These are phyloP conservation scores for Cladobotryum protrusum DNA, from an alignment of 2,329 filamentous ascomycete species.

Conservation along the genomic window DNA sequence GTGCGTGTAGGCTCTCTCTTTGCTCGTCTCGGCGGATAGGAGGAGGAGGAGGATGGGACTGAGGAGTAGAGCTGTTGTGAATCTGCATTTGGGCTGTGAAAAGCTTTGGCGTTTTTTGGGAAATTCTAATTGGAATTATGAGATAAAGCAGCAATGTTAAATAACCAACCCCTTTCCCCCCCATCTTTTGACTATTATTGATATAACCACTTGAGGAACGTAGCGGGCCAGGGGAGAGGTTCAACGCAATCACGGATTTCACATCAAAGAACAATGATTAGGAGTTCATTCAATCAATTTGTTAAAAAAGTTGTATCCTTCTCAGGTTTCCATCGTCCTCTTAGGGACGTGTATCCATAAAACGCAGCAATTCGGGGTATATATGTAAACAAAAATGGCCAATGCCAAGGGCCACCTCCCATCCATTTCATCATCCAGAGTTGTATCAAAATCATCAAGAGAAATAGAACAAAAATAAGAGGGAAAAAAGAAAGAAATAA, in stretches of 20 bases:
- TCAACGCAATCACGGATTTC: too few relatives aligned
- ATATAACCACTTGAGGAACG: too few relatives aligned
- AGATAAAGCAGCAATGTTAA: conserved; percentile 2
- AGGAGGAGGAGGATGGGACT: not conserved
- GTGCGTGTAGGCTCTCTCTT: conserved; percentile 42
- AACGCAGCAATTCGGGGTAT: conserved; percentile 10
- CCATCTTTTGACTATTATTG: too few relatives aligned
- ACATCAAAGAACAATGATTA: too few relatives aligned
- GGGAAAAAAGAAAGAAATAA: not conserved
- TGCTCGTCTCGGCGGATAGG: not conserved
- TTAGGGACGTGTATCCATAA: not conserved
- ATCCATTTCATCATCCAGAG: too few relatives aligned
- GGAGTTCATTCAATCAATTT: too few relatives aligned
- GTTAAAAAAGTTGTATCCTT: too few relatives aligned
- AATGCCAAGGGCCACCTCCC: too few relatives aligned
- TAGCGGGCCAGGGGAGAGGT: too few relatives aligned
- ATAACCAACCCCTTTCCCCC: not conserved
- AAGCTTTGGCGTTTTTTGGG: conserved; percentile 6
- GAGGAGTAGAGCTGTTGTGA: not conserved
- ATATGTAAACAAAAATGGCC: conserved; percentile 9
- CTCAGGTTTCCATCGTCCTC: too few relatives aligned
- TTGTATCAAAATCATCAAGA: too few relatives aligned
- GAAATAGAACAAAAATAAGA: conserved; percentile 1
- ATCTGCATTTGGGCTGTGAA: conserved; percentile 11
- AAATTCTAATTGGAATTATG: conserved; percentile 7